Percentiles rank a stretch among this genome's conserved stretches.
phyloP scores from a whole-genome alignment of 2,329 filamentous ascomycete genomes.

The Dothistroma pini region DNA sequence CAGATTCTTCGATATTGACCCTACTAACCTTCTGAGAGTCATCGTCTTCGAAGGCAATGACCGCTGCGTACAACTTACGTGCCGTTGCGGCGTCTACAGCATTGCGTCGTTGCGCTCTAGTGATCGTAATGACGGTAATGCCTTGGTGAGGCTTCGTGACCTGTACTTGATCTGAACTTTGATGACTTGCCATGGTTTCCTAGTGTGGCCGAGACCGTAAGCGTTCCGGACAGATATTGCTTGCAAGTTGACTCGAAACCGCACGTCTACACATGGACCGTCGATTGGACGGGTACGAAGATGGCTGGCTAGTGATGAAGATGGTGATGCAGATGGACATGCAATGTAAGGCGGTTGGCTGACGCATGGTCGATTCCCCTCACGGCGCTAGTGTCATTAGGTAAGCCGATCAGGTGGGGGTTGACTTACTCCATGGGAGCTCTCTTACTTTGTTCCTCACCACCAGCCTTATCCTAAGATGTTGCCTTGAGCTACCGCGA shows the following conservation, averaged over 20 bases:
- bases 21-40: conserved; percentile 45
- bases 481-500: not conserved
- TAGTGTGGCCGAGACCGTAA: too few species aligned
- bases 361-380: not conserved
- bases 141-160: conserved; percentile 33
- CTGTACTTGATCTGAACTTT: conserved; percentile 21
- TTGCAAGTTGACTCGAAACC: too few species aligned
- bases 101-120: conserved; percentile 50
- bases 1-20: not conserved
- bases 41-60: conserved; percentile 51
- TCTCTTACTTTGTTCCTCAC: not conserved
- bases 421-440: not conserved
- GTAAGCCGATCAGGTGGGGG: not conserved
- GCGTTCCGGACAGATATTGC: too few species aligned
- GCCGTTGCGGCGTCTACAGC: conserved; percentile 52
- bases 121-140: conserved; percentile 55
- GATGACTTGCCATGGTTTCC: not conserved
- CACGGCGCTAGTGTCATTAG: not conserved
- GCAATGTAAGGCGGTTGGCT: too few species aligned
- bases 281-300: too few species aligned
- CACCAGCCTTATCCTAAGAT: not conserved
- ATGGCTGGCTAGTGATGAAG: too few species aligned
- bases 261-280: too few species aligned
- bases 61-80: conserved; percentile 46
- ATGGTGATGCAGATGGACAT: too few species aligned